Evolutionary conservation across 108 stramenopile genomes (phyloP).

Genomic region (Fragilaria radians): DNA sequence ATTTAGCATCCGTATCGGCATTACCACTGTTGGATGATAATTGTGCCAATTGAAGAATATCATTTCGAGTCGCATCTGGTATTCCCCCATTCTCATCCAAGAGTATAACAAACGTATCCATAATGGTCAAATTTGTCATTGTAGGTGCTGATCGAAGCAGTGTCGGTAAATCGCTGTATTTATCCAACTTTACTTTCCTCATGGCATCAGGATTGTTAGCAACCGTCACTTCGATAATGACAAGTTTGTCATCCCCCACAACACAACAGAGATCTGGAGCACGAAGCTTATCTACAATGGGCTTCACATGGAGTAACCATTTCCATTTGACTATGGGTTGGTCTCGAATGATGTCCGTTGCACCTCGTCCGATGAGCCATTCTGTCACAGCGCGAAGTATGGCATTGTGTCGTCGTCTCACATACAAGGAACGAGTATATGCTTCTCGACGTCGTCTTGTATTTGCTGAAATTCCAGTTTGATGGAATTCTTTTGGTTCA

Average conservation of each 20-base stretch:
- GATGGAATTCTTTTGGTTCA: background rate
- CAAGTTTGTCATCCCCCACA: slow-evolving; percentile 4
- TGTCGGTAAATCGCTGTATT: slow-evolving; percentile 18
- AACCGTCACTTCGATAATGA: slow-evolving; percentile 31
- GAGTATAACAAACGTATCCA: slow-evolving; percentile 10
- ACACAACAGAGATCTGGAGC: slow-evolving; percentile 39
- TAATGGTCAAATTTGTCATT: slow-evolving; percentile 3
- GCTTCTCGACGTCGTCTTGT: slow-evolving; percentile 18
- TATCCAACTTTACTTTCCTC: slow-evolving; percentile 4
- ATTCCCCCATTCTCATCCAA: slow-evolving; percentile 14
- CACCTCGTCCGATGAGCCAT: slow-evolving; percentile 22
- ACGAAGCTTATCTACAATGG: slow-evolving; percentile 20
- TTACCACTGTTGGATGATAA: no score
- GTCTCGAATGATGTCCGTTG: slow-evolving; percentile 24
- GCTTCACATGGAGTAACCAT: slow-evolving; percentile 5
- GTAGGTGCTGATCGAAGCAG: background rate
- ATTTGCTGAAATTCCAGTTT: background rate
- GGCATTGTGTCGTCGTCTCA: slow-evolving; percentile 30
- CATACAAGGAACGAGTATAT: slow-evolving; percentile 1
- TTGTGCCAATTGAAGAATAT: background rate
- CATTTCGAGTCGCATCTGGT: slow-evolving; percentile 6
- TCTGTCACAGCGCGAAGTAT: slow-evolving; percentile 22
- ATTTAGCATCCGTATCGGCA: background rate
- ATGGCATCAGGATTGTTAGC: slow-evolving; percentile 4
- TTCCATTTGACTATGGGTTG: slow-evolving; percentile 31